These are phyloP conservation scores for Simplicillium aogashimaense DNA, from an alignment of 2,329 filamentous ascomycete genomes.

Conservation along the genomic window DNA sequence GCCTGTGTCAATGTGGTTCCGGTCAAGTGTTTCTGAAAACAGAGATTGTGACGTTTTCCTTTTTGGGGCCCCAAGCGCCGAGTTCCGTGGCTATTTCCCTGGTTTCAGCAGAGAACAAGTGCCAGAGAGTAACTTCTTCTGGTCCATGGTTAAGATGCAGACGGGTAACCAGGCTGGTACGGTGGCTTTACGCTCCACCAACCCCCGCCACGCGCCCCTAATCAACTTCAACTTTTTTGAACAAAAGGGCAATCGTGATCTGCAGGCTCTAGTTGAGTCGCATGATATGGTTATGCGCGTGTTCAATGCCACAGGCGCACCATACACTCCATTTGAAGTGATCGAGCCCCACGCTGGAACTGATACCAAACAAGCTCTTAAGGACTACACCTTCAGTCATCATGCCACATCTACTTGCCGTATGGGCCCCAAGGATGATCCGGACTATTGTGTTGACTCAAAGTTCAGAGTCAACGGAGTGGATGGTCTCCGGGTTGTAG, in stretches of 20 bases:
- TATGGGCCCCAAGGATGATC: conserved; percentile 43
- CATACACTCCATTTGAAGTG: conserved; percentile 18
- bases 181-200: conserved; percentile 42
- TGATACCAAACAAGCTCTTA: conserved; percentile 32
- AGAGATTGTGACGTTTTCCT: too few species aligned
- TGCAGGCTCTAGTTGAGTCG: conserved; percentile 37
- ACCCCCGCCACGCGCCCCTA: conserved; percentile 48
- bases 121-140: too few species aligned
- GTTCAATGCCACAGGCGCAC: conserved; percentile 12
- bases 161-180: conserved; percentile 46
- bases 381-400: conserved; percentile 43
- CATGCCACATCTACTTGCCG: conserved; percentile 45
- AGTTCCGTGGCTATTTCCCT: too few species aligned
- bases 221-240: conserved; percentile 48
- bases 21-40: too few species aligned
- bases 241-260: conserved; percentile 21
- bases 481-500: conserved; percentile 44
- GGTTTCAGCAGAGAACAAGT: too few species aligned
- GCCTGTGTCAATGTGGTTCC: too few species aligned
- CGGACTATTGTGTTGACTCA: conserved; percentile 42
- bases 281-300: conserved; percentile 31
- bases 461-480: conserved; percentile 46
- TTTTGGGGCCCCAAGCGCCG: too few species aligned
- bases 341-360: conserved; percentile 28
- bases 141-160: conserved; percentile 41